phyloP scores from a whole-genome alignment of 1,284 basidiomycete genomes.

The Schizophyllum commune region DNA sequence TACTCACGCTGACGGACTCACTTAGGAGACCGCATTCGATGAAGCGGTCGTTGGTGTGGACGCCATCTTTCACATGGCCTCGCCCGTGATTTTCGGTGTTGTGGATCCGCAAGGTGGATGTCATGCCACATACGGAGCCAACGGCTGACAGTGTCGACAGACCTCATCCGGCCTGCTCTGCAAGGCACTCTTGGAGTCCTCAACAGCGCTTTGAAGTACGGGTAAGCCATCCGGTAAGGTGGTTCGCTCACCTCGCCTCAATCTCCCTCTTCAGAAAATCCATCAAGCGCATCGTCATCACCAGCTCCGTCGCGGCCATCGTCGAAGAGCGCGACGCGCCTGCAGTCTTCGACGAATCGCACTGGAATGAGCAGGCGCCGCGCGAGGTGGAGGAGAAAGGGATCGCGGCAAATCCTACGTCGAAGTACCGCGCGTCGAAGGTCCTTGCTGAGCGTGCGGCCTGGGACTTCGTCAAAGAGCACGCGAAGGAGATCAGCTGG shows the following conservation, averaged over 20 bases:
- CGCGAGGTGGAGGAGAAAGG: conserved; percentile 38
- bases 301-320: conserved; percentile 52
- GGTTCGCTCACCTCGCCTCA: background rate
- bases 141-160: conserved; percentile 16
- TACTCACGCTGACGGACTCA: background rate
- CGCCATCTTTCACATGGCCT: conserved; percentile 52
- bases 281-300: conserved; percentile 59
- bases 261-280: conserved; percentile 20
- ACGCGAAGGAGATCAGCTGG: conserved; percentile 31
- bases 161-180: conserved; percentile 56
- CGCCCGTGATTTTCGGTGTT: conserved; percentile 32
- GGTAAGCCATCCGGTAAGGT: conserved; percentile 22
- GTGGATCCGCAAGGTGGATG: conserved; percentile 21
- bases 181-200: conserved; percentile 55
- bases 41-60: conserved; percentile 62
- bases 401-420: conserved; percentile 21
- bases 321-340: conserved; percentile 25
- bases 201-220: conserved; percentile 42
- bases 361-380: conserved; percentile 53
- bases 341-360: conserved; percentile 31
- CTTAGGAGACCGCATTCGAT: conserved; percentile 56
- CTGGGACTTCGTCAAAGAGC: conserved; percentile 33
- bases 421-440: conserved; percentile 39
- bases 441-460: conserved; percentile 41
- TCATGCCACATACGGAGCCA: background rate